Base-by-base conservation (phyloP, 2,329 filamentous ascomycete genomes). In the Talaromyces sp. region DNA sequence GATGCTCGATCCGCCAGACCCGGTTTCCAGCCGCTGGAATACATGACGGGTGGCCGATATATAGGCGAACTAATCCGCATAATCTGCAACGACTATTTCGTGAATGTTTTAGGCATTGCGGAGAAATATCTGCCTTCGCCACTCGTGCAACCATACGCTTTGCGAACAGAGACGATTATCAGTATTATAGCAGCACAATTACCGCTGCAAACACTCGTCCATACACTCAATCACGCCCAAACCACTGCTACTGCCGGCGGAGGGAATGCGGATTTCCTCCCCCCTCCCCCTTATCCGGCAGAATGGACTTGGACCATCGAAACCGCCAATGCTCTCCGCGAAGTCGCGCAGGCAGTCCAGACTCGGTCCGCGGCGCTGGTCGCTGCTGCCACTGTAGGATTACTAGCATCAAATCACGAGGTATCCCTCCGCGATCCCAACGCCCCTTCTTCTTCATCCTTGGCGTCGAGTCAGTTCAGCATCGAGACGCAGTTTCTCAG, bases 11-110 rank as follows among this genome's bases (percentile, higher is more conserved):
- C 65, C 5, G 54, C 65, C 5, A 34, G 47, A 40, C 65, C 65
- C 4, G 65, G 65, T 3, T 67, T 67, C 15, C 65, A 67, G 40
- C 65, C 65, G 1, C 8, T 67, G 25, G 65, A 67, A 22, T 67
- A 67, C 25, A 67, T 67, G 65, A 67, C 65, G 2, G 61, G 65
- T 8, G 65, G 65, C 7, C 65, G 65, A 1, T 67, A 67, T n/a
- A 64, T 67, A 27, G 65, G 65, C 3, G 65, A 67, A n/a, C 53
- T 67, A 3, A 58, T 67, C 11, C 61, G 65, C 2, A 67, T 67
- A 22, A 64, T 67, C 47, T 59, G 56, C 56, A 38, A 38, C 7
- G 65, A 67, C n/a, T 67, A 67, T 31, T 67, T 67, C 47, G 61
- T 58, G 25, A 64, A 59, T 19, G 59, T 64, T 1, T 10, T 67